Evolutionary conservation across 257 asterid species (phyloP).

Genomic region (Scutellaria minor): DNA sequence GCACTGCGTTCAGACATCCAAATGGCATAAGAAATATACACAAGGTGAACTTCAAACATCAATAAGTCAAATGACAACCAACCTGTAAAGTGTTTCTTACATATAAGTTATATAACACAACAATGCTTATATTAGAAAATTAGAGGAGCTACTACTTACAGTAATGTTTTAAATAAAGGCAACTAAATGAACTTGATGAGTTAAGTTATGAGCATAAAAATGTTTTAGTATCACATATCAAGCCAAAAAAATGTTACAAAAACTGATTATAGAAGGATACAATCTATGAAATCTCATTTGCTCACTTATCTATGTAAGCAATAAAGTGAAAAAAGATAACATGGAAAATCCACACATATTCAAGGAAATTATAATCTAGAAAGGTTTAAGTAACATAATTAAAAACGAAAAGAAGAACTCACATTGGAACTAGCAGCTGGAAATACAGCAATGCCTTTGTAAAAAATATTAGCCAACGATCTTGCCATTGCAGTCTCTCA

Average conservation of each 20-base stretch:
- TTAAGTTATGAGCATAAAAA: neutral
- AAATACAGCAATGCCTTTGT: constrained; percentile 53
- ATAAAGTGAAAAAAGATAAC: neutral
- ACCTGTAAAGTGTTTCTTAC: neutral
- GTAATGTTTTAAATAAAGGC: neutral
- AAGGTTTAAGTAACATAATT: neutral
- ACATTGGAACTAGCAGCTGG: constrained; percentile 57
- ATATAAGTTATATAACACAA: neutral
- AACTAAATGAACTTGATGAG: neutral
- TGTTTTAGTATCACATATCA: neutral
- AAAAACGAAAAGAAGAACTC: constrained; percentile 33
- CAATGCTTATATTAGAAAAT: neutral
- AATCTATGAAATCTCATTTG: neutral
- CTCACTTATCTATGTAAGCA: neutral
- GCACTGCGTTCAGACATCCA: neutral
- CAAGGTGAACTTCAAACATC: neutral
- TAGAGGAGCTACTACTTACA: neutral
- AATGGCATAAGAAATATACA: neutral
- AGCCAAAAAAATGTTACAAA: neutral
- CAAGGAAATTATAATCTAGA: constrained; percentile 19
- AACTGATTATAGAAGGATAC: neutral
- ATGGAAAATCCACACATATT: neutral
- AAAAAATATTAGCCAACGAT: constrained; percentile 59
- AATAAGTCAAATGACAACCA: neutral
- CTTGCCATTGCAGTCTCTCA: constrained; percentile 63